These are phyloP conservation scores for Epichloe aotearoae DNA, from an alignment of 2,329 filamentous ascomycete genomes.

Conservation along the genomic window DNA sequence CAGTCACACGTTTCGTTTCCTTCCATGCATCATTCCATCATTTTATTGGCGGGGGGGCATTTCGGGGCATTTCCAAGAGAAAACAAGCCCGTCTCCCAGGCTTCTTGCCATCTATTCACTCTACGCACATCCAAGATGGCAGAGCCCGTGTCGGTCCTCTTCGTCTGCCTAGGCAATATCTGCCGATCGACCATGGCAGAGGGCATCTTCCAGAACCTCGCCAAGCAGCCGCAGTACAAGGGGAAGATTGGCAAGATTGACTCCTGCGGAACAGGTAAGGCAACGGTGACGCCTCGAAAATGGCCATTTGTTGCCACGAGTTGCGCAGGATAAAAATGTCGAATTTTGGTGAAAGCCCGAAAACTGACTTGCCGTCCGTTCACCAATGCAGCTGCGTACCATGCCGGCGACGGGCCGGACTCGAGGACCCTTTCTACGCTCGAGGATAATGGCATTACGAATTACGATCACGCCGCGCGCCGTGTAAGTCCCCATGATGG, in stretches of 20 bases:
- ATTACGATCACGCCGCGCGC: conserved; percentile 66
- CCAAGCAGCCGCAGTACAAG: conserved; percentile 45
- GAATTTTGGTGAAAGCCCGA: not conserved
- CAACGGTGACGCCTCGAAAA: not conserved
- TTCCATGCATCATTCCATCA: not conserved
- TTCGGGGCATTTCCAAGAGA: not conserved
- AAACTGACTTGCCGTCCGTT: not conserved
- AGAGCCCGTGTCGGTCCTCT: conserved; percentile 58
- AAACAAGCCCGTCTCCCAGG: not conserved
- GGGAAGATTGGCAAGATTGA: conserved; percentile 57
- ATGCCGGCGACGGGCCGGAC: conserved; percentile 65
- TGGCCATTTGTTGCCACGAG: not conserved
- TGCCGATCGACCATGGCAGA: conserved; percentile 93
- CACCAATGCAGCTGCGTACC: conserved; percentile 53
- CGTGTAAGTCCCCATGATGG: conserved; percentile 36
- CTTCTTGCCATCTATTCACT: not conserved
- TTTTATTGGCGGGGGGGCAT: not conserved
- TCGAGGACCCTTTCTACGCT: conserved; percentile 73
- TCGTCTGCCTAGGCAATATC: conserved; percentile 95
- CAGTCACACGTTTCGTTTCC: not conserved
- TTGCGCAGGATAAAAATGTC: not conserved
- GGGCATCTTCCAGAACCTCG: conserved; percentile 70
- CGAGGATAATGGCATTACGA: conserved; percentile 55
- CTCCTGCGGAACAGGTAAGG: conserved; percentile 66
- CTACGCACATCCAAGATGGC: conserved; percentile 17